Evolutionary conservation across 2,329 filamentous ascomycete genomes (phyloP).

Genomic region (Fusarium goolgardi): DNA sequence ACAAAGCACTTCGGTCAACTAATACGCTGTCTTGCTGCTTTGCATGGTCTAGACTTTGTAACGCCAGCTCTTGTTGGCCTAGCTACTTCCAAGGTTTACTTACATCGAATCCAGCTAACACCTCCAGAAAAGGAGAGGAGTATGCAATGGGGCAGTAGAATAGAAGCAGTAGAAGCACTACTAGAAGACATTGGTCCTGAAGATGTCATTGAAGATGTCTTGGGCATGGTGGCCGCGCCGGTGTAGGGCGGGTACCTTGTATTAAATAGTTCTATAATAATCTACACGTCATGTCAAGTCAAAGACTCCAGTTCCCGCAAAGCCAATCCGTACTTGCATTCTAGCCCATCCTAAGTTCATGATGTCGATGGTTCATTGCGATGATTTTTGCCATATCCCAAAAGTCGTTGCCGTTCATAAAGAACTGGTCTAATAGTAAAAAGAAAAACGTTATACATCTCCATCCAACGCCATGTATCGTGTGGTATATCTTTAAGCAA

Average conservation of each 20-base stretch:
- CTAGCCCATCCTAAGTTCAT: conserved; percentile 36
- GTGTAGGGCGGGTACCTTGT: conserved; percentile 45
- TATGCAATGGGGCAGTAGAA: conserved; percentile 90
- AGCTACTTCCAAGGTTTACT: conserved; percentile 87
- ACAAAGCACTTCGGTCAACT: conserved; percentile 81
- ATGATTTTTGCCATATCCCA: conserved; percentile 42
- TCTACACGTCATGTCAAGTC: conserved; percentile 41
- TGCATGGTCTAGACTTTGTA: conserved; percentile 83
- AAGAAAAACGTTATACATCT: conserved; percentile 40
- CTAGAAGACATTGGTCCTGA: conserved; percentile 72
- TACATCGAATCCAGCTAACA: conserved; percentile 82
- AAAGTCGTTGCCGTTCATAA: conserved; percentile 41
- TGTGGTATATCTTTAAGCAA: conserved; percentile 62
- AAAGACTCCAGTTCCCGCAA: conserved; percentile 36
- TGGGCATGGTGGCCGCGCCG: conserved; percentile 68
- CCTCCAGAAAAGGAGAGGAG: conserved; percentile 80
- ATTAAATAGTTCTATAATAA: conserved; percentile 49
- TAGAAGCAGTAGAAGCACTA: conserved; percentile 73
- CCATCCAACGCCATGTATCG: conserved; percentile 43
- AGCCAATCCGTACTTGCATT: conserved; percentile 33
- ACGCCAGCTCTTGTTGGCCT: conserved; percentile 86
- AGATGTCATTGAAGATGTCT: conserved; percentile 73
- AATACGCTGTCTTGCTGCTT: conserved; percentile 77
- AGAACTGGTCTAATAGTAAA: conserved; percentile 36
- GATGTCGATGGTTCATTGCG: conserved; percentile 27